Percentiles rank a stretch among this genome's conserved stretches.
Evolutionary conservation across 352 stramenopile species (phyloP).

Genomic region (Phytopythium litorale): DNA sequence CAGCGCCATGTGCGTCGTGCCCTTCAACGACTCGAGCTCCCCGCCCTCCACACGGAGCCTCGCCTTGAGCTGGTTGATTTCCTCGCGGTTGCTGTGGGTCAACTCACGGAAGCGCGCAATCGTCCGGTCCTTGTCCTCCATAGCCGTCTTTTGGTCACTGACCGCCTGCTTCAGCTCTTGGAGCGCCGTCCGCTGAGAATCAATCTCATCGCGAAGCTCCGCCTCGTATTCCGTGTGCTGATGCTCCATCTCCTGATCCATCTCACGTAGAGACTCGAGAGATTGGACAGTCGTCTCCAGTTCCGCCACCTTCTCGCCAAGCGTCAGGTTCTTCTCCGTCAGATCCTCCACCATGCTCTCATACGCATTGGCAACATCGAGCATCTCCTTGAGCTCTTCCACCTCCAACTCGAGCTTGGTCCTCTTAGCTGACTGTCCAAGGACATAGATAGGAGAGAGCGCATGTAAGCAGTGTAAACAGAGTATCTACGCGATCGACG

Average conservation of each 20-base stretch:
- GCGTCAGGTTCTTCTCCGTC: slow-evolving; percentile 83
- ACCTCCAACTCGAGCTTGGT: slow-evolving; percentile 52
- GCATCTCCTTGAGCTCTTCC: slow-evolving; percentile 84
- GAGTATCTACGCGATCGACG: not conserved
- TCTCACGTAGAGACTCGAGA: slow-evolving; percentile 75
- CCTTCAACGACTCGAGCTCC: slow-evolving; percentile 70
- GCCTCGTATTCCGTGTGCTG: slow-evolving; percentile 82
- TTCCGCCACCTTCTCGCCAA: slow-evolving; percentile 80
- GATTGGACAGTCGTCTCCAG: slow-evolving; percentile 66
- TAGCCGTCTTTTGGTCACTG: slow-evolving; percentile 43
- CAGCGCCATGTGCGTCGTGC: slow-evolving; percentile 62
- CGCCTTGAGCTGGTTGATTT: slow-evolving; percentile 69
- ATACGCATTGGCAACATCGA: slow-evolving; percentile 85
- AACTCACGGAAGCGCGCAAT: slow-evolving; percentile 79
- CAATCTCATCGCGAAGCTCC: slow-evolving; percentile 70
- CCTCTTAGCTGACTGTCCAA: slow-evolving; percentile 43
- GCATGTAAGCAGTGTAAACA: no score
- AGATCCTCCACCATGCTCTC: slow-evolving; percentile 87
- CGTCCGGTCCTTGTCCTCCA: slow-evolving; percentile 79
- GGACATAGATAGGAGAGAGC: not conserved
- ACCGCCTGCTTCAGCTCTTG: slow-evolving; percentile 58
- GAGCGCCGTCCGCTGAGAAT: slow-evolving; percentile 42
- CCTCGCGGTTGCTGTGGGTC: slow-evolving; percentile 58
- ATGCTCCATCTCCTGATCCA: slow-evolving; percentile 88
- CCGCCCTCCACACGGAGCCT: slow-evolving; percentile 69